Base-by-base conservation (phyloP, 768 basidiomycete species). In the Hirschioporus abietinus region DNA sequence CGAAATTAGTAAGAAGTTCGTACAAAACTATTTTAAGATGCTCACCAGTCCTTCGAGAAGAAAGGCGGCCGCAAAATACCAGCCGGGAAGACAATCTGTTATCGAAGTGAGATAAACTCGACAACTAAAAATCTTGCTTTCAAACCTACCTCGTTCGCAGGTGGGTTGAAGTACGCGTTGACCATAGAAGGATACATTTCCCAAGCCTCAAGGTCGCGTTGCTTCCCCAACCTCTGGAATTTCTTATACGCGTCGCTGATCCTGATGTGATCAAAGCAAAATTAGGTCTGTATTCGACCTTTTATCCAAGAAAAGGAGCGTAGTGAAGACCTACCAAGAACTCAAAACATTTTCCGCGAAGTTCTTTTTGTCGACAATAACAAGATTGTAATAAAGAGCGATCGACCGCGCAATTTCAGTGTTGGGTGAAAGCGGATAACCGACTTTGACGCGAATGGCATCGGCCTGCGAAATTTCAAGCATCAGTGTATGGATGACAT, bases 21-120 rank as follows among this genome's bases (percentile, higher is more conserved):
- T 58, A n/a, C n/a, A n/a, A 60, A 65, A 66, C 64, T 60, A 69
- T 17, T 63, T 66, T 64, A 36, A 68, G 59, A 35, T 23, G 66
- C 82, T 52, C 67, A 91, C 91, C 94, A 96, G 65, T 87, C 81
- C 64, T 85, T 80, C 4, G 84, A 85, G 81, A 95, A 98, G 84
- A 95, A 98, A 0, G 96, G 96, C 1, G 93, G 89, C 69, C 90
- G 93, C 20, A 99, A 78, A 72, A 99, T 95, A 26, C 97, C 97
- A 24, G 97, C 96, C 9, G 97, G 96, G 80, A 99, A 98, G 24
- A 95, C 93, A 64, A 96, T 95, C 89, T 93, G 66, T 30, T 63
- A 64, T n/a, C 26, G 35, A 34, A 52, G 25, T 25, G 35, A 66
- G 20, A 23, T 9, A 58, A 25, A 61, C 30, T 24, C 9, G 9